Base-by-base conservation (phyloP, 225 moss, liverwort and hornwort species). In the Sphagnum contortum region DNA sequence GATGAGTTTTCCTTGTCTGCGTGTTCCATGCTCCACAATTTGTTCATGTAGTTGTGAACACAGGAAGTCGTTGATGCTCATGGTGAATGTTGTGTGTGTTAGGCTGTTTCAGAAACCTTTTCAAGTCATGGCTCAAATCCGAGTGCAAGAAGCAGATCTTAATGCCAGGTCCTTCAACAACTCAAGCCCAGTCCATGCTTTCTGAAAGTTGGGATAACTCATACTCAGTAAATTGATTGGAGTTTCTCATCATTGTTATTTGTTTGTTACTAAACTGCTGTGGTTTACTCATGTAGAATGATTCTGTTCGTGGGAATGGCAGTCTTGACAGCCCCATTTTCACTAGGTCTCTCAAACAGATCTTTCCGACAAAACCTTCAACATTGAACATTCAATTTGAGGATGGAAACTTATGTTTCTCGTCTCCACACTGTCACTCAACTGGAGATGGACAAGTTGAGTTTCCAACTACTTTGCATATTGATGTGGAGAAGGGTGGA, bases 21-120 rank as follows among this genome's bases (percentile, higher is more conserved):
- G 29, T 48, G 6, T 45, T 8, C 3, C 10, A 61, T 9, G 12
- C 61, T 48, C 48, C 9, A 47, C 61, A 61, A 8, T 8, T 5
- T 9, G 46, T 10, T 61, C 44, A 44, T 9, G 46, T 7, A 14
- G 12, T 60, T 45, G 44, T 60, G 60, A 5, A 60, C 60, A 8
- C 5, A 45, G 60, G 14, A 14, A 60, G 5, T 44, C 57, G 3
- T 6, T 5, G 3, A 64, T 64, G 2, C 29, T 29, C 29, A 29
- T 29, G 29, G 29, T 29, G 29, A 29, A 29, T 29, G 29, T 29
- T 29, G 29, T 29, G 29, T 29, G 29, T 29, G 66, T 44, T 46
- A 69, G 69, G 69, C 76, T 85, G 62, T 73, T 85, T 61, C 76
- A 81, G 54, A 75, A 85, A 12, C 78, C 85, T 52, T 85, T 85